Evolutionary conservation across 2,329 filamentous ascomycete species (phyloP), one percentile per base, ranked within the genome.

Genomic region (Coniochaeta sp.): DNA sequence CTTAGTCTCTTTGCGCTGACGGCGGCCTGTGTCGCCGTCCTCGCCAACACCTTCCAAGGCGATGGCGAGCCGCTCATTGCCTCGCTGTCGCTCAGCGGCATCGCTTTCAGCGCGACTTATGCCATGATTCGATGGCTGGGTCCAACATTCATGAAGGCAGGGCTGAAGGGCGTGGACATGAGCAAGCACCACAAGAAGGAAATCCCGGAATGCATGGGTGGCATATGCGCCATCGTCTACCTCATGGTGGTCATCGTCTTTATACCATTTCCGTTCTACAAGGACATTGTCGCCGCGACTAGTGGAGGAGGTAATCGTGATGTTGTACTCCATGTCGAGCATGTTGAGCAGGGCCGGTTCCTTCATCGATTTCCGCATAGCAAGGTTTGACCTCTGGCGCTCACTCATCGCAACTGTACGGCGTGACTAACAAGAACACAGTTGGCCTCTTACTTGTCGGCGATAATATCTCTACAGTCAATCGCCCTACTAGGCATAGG

Each of bases 251-350:
- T 98, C 65, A 96, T 98, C 66, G 78, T 91, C 63, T 99, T 99
- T 73, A 92, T 98, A 61, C 95, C 95, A 0, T 96, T 97, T 74
- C 90, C 93, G 1, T 98, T 99, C 74, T 98, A 97, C 80, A 96
- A 97, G 76, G 93, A 98, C 72, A 96, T 99, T 65, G 93, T 97
- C 28, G 90, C 91, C 17, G 92, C 93, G 42, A 98, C 95, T 22
- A 96, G 91, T 65, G 95, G 93, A 64, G 93, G 92, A 64, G 93
- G 93, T 56, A 97, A 97, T 74, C 82, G 90, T 64, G 93, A 97
- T 76, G 86, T 95, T 6, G 89, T 96, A 14, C 75, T 91, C 67
- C 85, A 90, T 70, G 77, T 86, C 52, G 83, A 89, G 64, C 81
- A 90, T 64, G 85, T 93, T 62, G 88, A 96, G 73, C 87, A 86